A percentile compares a stretch with the other conserved stretches of the same genome.
phyloP scores from a whole-genome alignment of 345 rosid genomes.

The Reutealis trisperma region DNA sequence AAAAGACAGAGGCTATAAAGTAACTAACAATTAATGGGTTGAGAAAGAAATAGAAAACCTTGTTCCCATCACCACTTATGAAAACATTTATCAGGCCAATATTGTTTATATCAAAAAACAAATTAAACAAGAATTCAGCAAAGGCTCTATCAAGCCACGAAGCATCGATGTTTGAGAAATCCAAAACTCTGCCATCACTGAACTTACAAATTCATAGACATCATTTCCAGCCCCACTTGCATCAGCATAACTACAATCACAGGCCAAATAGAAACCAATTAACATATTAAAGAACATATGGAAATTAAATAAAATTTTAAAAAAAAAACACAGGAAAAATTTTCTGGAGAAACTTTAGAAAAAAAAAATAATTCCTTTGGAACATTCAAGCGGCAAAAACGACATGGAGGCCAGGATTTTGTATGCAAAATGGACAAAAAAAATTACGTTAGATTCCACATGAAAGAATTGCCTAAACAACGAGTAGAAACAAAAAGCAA shows the following conservation, averaged over 20 bases:
- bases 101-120: not conserved
- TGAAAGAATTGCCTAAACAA: not conserved
- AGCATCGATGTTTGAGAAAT: not conserved
- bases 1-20: not conserved
- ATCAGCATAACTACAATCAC: constrained; percentile 57
- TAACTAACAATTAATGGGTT: too few relatives aligned
- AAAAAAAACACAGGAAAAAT: not conserved
- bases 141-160: too few relatives aligned
- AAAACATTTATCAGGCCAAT: not conserved
- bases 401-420: not conserved
- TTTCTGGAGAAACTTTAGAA: not conserved
- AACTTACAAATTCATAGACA: constrained; percentile 74
- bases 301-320: not conserved
- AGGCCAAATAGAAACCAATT: constrained; percentile 17
- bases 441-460: not conserved
- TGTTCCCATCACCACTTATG: not conserved
- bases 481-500: not conserved
- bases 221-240: constrained; percentile 74
- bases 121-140: too few relatives aligned
- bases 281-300: constrained; percentile 5
- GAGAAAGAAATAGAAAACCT: not conserved
- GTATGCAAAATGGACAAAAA: not conserved
- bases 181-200: not conserved
- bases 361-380: not conserved
- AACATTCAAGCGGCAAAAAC: constrained; percentile 5